Evolutionary conservation across 1,284 basidiomycete genomes (phyloP), one percentile per base, ranked within the genome.

Genomic region (Cystobasidium pallidum): DNA sequence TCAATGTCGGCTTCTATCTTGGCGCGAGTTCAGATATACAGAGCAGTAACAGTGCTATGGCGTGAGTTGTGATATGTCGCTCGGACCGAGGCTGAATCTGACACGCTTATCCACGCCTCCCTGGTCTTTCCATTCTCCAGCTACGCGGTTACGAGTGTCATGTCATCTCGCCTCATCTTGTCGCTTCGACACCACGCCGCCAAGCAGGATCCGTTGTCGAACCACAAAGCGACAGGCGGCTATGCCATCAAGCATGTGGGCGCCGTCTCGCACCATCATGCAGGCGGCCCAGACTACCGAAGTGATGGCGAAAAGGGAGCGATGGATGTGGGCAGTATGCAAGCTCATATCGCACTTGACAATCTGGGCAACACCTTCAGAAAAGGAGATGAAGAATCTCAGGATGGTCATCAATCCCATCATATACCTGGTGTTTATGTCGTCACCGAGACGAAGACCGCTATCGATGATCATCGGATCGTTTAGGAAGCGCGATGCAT

Each of bases 1-100:
- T 71, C 68, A 71, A 71, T 47, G 34, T 71, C 19, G 68, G 68
- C 32, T 71, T 71, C 49, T 58, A 62, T 24, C 68, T 71, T 36
- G 68, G 68, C 8, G 68, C 68, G 13, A 28, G 24, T 24, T 10
- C 15, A n/a, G 49, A 47, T 4, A 51, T 43, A 19, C 49, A 39
- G 36, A 64, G 41, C 36, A 58, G 63, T 49, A 71, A 71, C 49
- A 51, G 57, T 30, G 47, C 45, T 32, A 71, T 71, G 68, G 68
- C 55, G 55, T 64, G 17, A 51, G 62, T 64, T 11, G 26, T 7
- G 24, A 19, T 15, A 3, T n/a, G 8, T 10, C 6, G 32, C 15
- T 24, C 21, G 4, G 2, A 59, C 32, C 13, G 34, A 24, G 32
- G 26, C 10, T 59, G 15, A 17, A 59, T 2, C 24, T 39, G 36